These are phyloP conservation scores for Nemania abortiva DNA, from an alignment of 2,329 filamentous ascomycete genomes.

Conservation along the genomic window DNA sequence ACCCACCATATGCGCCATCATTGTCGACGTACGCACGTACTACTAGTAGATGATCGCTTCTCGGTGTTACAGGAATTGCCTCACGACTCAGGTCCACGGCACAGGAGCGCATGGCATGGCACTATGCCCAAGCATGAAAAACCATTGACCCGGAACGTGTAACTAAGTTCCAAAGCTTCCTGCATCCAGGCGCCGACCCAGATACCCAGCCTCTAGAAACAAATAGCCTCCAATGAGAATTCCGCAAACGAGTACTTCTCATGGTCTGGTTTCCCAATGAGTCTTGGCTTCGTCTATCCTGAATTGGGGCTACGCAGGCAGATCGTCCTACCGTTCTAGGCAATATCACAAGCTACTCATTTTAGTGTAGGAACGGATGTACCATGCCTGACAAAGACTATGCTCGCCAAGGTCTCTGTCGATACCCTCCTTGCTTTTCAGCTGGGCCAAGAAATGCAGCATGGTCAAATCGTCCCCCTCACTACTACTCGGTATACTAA, in stretches of 20 bases:
- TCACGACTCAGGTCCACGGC: constrained; percentile 5
- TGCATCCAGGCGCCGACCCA: constrained; percentile 19
- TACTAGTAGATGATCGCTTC: background rate
- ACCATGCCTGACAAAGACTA: background rate
- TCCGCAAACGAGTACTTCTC: constrained; percentile 11
- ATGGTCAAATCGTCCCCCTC: constrained; percentile 6
- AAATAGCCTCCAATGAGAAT: constrained; percentile 32
- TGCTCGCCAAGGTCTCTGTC: constrained; percentile 12
- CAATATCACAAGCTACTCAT: constrained; percentile 10
- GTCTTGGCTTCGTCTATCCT: constrained; percentile 20
- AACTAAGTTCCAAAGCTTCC: background rate
- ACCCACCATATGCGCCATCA: constrained; percentile 14
- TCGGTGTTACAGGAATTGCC: constrained; percentile 21
- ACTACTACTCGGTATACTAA: background rate
- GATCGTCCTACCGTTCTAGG: constrained; percentile 19
- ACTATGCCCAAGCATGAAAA: background rate
- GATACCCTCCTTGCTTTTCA: constrained; percentile 28
- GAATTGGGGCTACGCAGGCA: constrained; percentile 20
- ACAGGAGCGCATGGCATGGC: constrained; percentile 7
- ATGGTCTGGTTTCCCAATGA: constrained; percentile 10
- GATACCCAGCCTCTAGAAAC: background rate
- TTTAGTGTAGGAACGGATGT: background rate
- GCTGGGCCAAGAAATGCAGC: constrained; percentile 35
- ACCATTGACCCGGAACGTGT: constrained; percentile 7
- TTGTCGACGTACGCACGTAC: background rate